Percentiles rank a stretch among this genome's conserved stretches.
phyloP scores from a whole-genome alignment of 202 grass and related monocot genomes.

The Panicum hallii region DNA sequence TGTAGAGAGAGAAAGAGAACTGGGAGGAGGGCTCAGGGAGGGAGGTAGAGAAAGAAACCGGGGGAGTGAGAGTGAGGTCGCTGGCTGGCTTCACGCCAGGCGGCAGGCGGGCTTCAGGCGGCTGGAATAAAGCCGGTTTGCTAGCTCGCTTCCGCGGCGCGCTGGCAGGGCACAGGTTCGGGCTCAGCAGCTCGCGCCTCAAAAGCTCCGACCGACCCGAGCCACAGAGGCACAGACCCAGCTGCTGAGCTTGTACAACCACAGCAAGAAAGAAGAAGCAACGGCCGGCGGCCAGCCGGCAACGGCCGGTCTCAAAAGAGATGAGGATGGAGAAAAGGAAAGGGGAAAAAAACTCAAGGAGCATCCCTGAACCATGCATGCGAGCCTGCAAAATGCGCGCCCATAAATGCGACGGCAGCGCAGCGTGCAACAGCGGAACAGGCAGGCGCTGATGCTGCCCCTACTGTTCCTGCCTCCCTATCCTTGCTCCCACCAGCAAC shows the following conservation, averaged over 20 bases:
- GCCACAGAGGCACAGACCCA: neutral
- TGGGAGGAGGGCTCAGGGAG: neutral
- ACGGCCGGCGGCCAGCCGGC: neutral
- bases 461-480: neutral
- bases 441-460: neutral
- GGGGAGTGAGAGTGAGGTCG: neutral
- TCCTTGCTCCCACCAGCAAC: neutral
- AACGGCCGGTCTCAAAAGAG: neutral
- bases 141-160: neutral
- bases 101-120: neutral
- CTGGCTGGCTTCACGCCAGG: conserved; percentile 14
- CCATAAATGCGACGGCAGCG: conserved; percentile 2
- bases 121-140: conserved; percentile 43
- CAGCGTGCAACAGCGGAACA: neutral
- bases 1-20: neutral
- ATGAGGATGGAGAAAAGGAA: neutral
- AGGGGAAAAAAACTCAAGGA: neutral
- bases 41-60: too few species aligned
- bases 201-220: conserved; percentile 37
- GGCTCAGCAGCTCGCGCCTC: neutral
- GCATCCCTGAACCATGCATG: neutral
- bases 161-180: too few species aligned
- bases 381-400: conserved; percentile 15
- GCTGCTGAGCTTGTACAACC: too few species aligned
- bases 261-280: neutral